These are phyloP conservation scores for Syzygium oleosum DNA, from an alignment of 345 rosid genomes.

Conservation along the genomic window DNA sequence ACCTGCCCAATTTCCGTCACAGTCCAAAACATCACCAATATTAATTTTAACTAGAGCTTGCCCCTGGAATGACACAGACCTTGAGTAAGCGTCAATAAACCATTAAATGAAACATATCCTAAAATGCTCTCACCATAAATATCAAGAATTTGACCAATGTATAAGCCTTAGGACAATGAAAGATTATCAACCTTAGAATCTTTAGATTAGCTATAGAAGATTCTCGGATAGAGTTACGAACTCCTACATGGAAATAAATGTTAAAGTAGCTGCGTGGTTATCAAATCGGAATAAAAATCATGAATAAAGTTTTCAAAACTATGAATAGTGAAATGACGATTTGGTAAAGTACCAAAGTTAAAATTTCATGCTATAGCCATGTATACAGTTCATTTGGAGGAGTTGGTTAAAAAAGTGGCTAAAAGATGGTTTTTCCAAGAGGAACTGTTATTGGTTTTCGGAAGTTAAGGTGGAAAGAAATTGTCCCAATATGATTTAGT, in stretches of 20 bases:
- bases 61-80: conserved; percentile 49
- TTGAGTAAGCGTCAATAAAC: conserved; percentile 18
- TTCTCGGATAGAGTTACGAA: not conserved
- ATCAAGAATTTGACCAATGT: not conserved
- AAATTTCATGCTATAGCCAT: not conserved
- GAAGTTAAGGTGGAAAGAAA: not conserved
- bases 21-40: conserved; percentile 71
- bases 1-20: conserved; percentile 58
- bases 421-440: not conserved
- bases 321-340: not conserved
- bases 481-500: not conserved
- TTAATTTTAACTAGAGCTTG: conserved; percentile 78
- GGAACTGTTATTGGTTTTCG: not conserved
- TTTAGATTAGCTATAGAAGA: not conserved
- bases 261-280: not conserved
- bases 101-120: not conserved
- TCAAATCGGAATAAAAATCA: not conserved
- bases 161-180: not conserved
- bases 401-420: not conserved
- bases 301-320: not conserved
- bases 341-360: not conserved
- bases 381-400: not conserved
- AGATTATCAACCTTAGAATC: not conserved
- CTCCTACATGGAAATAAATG: not conserved
- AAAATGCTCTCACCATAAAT: not conserved